phyloP scores from a whole-genome alignment of 176 grass and related monocot genomes.

The Bromus sterilis region DNA sequence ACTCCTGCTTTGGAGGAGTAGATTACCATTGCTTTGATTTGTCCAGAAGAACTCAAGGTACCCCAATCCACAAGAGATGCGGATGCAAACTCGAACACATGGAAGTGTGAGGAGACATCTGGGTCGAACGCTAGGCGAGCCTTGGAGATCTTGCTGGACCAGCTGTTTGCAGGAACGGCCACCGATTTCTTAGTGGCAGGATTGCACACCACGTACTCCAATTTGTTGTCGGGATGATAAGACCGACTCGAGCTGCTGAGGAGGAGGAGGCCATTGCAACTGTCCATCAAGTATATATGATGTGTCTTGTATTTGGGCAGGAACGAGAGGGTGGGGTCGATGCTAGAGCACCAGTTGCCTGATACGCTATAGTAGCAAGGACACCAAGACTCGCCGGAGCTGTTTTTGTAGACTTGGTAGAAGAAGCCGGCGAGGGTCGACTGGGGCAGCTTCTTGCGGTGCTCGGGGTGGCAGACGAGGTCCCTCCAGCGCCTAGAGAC shows the following conservation, averaged over 20 bases:
- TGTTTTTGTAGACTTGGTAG: neutral
- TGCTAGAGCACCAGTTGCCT: neutral
- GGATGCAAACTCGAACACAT: neutral
- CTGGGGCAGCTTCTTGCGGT: neutral
- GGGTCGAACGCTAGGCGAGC: neutral
- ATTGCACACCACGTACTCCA: neutral
- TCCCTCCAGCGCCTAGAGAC: neutral
- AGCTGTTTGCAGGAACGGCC: neutral
- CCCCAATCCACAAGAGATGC: neutral
- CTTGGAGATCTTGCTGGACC: neutral
- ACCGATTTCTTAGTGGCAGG: neutral
- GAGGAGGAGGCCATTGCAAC: neutral
- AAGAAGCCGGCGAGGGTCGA: neutral
- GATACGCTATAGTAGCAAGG: neutral
- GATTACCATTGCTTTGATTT: neutral
- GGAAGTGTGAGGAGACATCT: neutral
- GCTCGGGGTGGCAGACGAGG: neutral
- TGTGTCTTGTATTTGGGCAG: neutral
- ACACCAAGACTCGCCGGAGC: neutral
- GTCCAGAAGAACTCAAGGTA: no score
- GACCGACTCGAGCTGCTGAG: neutral
- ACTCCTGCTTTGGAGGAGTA: neutral
- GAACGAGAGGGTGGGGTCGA: neutral
- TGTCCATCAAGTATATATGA: neutral
- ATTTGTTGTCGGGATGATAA: neutral